These are phyloP conservation scores for Cutaneotrichosporon sp. DNA, from an alignment of 1,284 basidiomycete species.

Conservation along the genomic window DNA sequence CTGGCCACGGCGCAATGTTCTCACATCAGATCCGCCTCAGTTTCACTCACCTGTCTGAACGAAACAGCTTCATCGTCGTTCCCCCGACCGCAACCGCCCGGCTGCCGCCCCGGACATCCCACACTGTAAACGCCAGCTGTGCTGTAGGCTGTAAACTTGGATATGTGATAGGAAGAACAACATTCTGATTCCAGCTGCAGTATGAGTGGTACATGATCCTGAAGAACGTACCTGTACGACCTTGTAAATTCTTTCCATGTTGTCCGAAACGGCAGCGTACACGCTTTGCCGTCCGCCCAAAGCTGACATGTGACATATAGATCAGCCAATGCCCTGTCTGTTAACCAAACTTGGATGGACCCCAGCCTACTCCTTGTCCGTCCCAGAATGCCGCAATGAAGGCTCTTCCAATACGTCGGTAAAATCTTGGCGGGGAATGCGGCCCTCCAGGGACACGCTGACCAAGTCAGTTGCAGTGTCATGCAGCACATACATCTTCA, in stretches of 20 bases:
- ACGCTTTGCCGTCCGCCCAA: constrained; percentile 83
- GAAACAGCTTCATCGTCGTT: constrained; percentile 81
- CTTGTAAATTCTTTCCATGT: constrained; percentile 87
- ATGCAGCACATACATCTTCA: constrained; percentile 65
- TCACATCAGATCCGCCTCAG: constrained; percentile 34
- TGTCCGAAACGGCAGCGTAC: constrained; percentile 84
- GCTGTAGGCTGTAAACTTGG: constrained; percentile 82
- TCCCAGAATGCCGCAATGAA: constrained; percentile 69
- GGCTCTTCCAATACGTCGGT: constrained; percentile 72
- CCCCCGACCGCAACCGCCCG: constrained; percentile 76
- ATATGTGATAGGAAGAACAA: constrained; percentile 83
- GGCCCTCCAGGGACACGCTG: constrained; percentile 80
- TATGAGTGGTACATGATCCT: constrained; percentile 2
- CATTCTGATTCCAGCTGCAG: constrained; percentile 87
- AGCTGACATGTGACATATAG: constrained; percentile 88
- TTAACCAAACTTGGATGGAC: not conserved
- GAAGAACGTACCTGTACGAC: constrained; percentile 60
- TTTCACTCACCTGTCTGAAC: constrained; percentile 69
- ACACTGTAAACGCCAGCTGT: constrained; percentile 88
- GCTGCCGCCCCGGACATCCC: constrained; percentile 80
- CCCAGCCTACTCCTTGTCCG: constrained; percentile 63
- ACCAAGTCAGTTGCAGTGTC: not conserved
- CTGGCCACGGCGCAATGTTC: constrained; percentile 83
- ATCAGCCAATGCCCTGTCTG: constrained; percentile 69
- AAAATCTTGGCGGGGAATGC: constrained; percentile 60